Conservation (phyloP, 805 yeast genomes). For the Citeromyces matritensis region DNA sequence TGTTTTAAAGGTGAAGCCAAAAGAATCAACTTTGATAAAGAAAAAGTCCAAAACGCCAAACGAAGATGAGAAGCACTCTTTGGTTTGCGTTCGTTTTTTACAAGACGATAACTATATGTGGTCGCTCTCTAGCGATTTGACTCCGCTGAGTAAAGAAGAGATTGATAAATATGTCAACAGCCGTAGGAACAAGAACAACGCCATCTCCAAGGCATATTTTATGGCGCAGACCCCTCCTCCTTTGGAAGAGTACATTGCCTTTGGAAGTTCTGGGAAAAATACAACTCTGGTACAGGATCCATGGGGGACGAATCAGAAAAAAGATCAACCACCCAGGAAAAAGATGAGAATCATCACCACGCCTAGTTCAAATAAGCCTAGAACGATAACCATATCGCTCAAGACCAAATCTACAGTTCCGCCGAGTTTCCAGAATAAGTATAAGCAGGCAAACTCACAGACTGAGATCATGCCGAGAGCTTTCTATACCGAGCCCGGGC, state of each 20-base stretch:
- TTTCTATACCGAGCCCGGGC: too few relatives aligned
- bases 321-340: too few relatives aligned
- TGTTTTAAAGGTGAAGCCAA: conserved; percentile 4
- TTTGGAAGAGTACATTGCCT: conserved; percentile 18
- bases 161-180: conserved; percentile 6
- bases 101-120: conserved; percentile 8
- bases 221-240: conserved; percentile 17
- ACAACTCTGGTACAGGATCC: too few relatives aligned
- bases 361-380: too few relatives aligned
- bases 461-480: too few relatives aligned
- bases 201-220: conserved; percentile 5
- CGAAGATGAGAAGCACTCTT: conserved; percentile 1
- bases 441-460: too few relatives aligned
- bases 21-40: conserved; percentile 1
- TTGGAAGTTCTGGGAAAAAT: conserved; percentile 2
- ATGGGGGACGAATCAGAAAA: too few relatives aligned
- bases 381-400: too few relatives aligned
- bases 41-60: conserved; percentile 2
- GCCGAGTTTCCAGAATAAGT: too few relatives aligned
- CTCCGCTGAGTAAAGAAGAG: conserved; percentile 20
- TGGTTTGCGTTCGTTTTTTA: conserved; percentile 4
- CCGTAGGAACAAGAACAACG: conserved; percentile 5
- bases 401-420: too few relatives aligned
- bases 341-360: too few relatives aligned
- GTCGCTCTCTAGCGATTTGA: conserved; percentile 27